Conservation (phyloP, 2,329 filamentous ascomycete species). For the Pseudopithomyces maydicus region DNA sequence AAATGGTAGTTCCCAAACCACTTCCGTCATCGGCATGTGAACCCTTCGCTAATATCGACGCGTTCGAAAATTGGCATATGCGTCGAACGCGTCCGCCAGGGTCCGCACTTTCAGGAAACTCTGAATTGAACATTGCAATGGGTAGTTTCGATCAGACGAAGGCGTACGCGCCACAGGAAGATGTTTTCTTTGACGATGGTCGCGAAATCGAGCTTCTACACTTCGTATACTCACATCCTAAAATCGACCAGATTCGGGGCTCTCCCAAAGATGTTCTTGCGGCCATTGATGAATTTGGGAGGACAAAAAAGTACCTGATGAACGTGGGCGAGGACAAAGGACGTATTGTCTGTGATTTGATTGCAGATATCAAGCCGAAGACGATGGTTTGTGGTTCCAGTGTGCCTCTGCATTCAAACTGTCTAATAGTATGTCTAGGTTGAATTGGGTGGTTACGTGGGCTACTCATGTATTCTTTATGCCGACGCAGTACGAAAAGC, state of each 20-base stretch:
- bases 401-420: not conserved
- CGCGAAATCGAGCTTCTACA: constrained; percentile 75
- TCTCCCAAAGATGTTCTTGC: constrained; percentile 68
- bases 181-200: constrained; percentile 66
- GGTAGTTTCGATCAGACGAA: constrained; percentile 48
- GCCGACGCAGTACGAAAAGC: constrained; percentile 66
- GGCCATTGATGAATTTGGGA: constrained; percentile 72
- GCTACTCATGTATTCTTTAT: constrained; percentile 81
- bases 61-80: constrained; percentile 21
- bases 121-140: constrained; percentile 25
- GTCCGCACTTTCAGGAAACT: not conserved
- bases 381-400: constrained; percentile 58
- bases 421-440: constrained; percentile 49
- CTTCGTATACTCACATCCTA: constrained; percentile 66
- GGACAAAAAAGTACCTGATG: constrained; percentile 74
- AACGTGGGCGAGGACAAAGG: constrained; percentile 80
- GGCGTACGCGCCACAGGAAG: constrained; percentile 54
- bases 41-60: constrained; percentile 31
- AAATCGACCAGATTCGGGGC: constrained; percentile 67
- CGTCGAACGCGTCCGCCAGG: constrained; percentile 3
- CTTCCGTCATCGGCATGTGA: constrained; percentile 29
- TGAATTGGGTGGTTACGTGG: constrained; percentile 80
- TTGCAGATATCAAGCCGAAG: constrained; percentile 67
- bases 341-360: constrained; percentile 70
- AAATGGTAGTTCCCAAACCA: constrained; percentile 6